These are phyloP conservation scores for Orobanche coerulescens DNA, from an alignment of 257 asterid species.

Conservation along the genomic window DNA sequence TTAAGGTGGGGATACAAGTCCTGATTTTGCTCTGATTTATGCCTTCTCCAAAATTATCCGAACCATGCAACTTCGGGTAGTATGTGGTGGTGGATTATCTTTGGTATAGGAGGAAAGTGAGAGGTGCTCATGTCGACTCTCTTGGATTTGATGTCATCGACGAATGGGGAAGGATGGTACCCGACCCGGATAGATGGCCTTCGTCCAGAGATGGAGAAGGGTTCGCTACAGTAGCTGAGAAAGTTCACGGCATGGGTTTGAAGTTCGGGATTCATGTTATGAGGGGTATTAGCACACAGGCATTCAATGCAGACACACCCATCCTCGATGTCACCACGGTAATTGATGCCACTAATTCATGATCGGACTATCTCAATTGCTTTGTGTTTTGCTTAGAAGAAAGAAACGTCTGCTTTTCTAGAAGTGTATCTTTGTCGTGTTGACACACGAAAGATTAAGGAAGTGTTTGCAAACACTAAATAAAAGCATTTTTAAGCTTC, in stretches of 20 bases:
- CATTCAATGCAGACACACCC: conserved; percentile 69
- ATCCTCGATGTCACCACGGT: conserved; percentile 72
- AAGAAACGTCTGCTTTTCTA: too few relatives aligned
- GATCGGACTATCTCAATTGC: too few relatives aligned
- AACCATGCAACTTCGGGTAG: conserved; percentile 31
- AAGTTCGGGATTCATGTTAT: conserved; percentile 94
- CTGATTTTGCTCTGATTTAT: too few relatives aligned
- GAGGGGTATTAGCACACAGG: conserved; percentile 90
- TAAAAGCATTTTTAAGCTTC: neutral
- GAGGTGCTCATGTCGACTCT: conserved; percentile 74
- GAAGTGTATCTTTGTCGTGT: too few relatives aligned
- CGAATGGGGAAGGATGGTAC: conserved; percentile 94
- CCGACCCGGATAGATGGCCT: conserved; percentile 93
- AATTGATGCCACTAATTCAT: conserved; percentile 11
- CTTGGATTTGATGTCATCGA: conserved; percentile 86
- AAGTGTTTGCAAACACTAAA: too few relatives aligned
- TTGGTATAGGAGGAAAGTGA: conserved; percentile 83
- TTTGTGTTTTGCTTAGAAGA: too few relatives aligned
- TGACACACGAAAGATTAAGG: too few relatives aligned
- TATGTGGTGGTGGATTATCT: conserved; percentile 97
- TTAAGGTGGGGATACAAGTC: too few relatives aligned
- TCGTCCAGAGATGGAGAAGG: conserved; percentile 75
- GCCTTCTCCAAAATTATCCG: neutral
- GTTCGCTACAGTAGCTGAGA: conserved; percentile 52
- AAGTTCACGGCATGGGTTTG: conserved; percentile 79